A percentile compares a stretch with the other conserved stretches of the same genome.
Conservation (phyloP, 768 basidiomycete genomes). For the Boletellus emodensis region DNA sequence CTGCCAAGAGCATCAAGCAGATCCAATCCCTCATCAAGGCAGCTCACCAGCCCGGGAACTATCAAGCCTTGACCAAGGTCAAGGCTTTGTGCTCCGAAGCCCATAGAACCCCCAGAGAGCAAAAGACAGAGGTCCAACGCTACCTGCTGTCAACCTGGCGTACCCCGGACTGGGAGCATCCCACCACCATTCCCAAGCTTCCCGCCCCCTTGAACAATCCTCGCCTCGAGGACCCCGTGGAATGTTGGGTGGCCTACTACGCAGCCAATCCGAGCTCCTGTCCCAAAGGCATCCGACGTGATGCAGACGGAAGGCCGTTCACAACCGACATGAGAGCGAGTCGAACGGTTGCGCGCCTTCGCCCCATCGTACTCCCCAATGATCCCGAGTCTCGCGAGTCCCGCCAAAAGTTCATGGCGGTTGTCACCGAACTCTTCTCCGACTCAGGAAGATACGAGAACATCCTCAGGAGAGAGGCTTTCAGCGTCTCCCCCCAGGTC, state of each 20-base stretch:
- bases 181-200: constrained; percentile 16
- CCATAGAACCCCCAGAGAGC: constrained; percentile 40
- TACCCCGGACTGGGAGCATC: constrained; percentile 36
- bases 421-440: constrained; percentile 40
- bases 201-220: constrained; percentile 37
- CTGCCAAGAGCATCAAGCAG: constrained; percentile 37
- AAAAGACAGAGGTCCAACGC: constrained; percentile 43
- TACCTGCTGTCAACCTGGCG: constrained; percentile 43
- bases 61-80: constrained; percentile 38
- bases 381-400: constrained; percentile 33
- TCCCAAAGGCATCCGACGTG: constrained; percentile 45
- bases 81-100: constrained; percentile 45
- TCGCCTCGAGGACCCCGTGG: constrained; percentile 43
- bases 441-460: constrained; percentile 38
- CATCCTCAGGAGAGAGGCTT: constrained; percentile 32
- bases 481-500: constrained; percentile 34
- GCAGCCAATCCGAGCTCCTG: constrained; percentile 42
- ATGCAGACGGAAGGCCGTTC: constrained; percentile 34
- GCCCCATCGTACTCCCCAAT: constrained; percentile 34
- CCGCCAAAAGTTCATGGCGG: constrained; percentile 38
- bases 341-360: constrained; percentile 46
- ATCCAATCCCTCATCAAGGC: constrained; percentile 41
- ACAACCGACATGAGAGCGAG: constrained; percentile 44
- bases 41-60: constrained; percentile 42
- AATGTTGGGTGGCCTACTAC: constrained; percentile 45